Percentiles rank a stretch among this genome's conserved stretches.
These are phyloP conservation scores for Aspergillus neoniger DNA, from an alignment of 2,329 filamentous ascomycete genomes.

Conservation along the genomic window DNA sequence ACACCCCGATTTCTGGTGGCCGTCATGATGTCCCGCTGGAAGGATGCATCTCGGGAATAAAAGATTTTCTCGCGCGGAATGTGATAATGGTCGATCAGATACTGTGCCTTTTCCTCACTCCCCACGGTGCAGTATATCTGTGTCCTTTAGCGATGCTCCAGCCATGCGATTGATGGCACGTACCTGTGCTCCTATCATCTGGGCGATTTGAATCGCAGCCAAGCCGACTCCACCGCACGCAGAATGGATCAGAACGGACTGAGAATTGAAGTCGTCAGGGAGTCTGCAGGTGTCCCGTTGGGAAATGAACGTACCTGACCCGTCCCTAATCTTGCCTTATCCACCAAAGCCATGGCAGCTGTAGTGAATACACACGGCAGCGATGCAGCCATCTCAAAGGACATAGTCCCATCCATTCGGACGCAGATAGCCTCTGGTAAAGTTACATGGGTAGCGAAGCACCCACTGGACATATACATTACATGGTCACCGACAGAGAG, in stretches of 20 bases:
- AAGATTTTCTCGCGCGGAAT: conserved; percentile 29
- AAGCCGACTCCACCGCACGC: conserved; percentile 24
- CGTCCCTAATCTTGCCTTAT: conserved; percentile 13
- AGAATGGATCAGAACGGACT: conserved; percentile 27
- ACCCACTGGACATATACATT: conserved; percentile 22
- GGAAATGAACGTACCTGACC: conserved; percentile 16
- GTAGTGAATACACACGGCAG: conserved; percentile 19
- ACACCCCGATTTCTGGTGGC: conserved; percentile 27
- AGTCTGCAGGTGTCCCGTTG: neutral
- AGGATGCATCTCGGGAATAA: conserved; percentile 24
- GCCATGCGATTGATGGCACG: neutral
- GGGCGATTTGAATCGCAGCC: conserved; percentile 24
- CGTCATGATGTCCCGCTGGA: conserved; percentile 19
- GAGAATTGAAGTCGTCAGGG: neutral
- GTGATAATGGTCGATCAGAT: conserved; percentile 16
- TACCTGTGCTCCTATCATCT: conserved; percentile 5
- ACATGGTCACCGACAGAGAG: conserved; percentile 12
- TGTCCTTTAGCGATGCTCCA: neutral
- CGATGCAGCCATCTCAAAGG: conserved; percentile 4
- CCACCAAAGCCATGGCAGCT: neutral
- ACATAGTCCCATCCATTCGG: conserved; percentile 13
- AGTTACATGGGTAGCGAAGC: conserved; percentile 18
- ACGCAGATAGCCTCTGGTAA: conserved; percentile 30
- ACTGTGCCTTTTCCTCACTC: conserved; percentile 24
- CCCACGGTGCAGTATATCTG: conserved; percentile 26